Percentiles rank a stretch among this genome's conserved stretches.
Evolutionary conservation across 179 eudicot genomes (phyloP).

Genomic region (Sideroxylon spinosum): DNA sequence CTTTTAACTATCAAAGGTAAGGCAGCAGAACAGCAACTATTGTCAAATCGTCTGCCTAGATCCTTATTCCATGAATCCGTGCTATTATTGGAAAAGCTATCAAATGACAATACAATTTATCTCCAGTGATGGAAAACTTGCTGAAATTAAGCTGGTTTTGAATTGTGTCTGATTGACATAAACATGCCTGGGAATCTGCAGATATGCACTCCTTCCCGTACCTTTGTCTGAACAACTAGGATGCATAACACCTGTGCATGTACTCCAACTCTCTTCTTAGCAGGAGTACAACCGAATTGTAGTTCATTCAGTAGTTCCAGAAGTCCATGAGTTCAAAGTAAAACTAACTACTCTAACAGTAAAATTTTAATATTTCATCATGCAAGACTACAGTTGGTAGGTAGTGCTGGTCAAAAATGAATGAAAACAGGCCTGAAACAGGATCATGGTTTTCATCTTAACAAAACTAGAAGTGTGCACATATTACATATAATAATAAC

Average conservation of each 20-base stretch:
- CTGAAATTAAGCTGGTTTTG: too few relatives aligned
- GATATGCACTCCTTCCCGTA: background rate
- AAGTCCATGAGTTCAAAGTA: background rate
- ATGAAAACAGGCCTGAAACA: background rate
- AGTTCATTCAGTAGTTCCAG: background rate
- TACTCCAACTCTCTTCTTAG: conserved; percentile 1
- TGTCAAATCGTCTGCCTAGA: too few relatives aligned
- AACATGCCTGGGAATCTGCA: conserved; percentile 3
- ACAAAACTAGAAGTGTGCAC: background rate
- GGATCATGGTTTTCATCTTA: background rate
- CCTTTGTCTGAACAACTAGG: background rate
- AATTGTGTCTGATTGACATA: background rate
- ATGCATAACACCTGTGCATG: background rate
- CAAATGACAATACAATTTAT: too few relatives aligned
- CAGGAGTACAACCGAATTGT: background rate
- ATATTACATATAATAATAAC: too few relatives aligned
- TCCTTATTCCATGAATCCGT: too few relatives aligned
- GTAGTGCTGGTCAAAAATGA: background rate
- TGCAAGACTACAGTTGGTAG: background rate
- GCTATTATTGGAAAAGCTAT: too few relatives aligned
- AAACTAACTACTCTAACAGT: background rate
- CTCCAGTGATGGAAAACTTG: too few relatives aligned
- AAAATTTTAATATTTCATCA: background rate
- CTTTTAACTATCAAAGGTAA: conserved; percentile 1
- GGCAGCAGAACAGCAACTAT: conserved; percentile 1